Evolutionary conservation across 345 rosid genomes (phyloP).

Genomic region (Odontarrhena argentea): DNA sequence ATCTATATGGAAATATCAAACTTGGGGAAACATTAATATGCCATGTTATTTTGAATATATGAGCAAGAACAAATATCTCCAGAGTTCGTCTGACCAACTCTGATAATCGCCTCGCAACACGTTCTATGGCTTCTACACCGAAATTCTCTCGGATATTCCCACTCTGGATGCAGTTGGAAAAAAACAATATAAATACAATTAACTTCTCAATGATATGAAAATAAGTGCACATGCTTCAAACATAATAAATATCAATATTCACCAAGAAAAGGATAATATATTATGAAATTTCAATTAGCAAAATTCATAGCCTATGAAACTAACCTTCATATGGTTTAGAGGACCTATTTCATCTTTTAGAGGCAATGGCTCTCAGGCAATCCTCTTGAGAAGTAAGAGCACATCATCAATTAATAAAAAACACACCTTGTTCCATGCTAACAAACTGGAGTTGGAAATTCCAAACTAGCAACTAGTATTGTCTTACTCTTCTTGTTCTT

Average conservation of each 20-base stretch:
- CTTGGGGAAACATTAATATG: neutral
- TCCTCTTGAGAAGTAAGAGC: constrained; percentile 68
- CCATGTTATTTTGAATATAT: constrained; percentile 72
- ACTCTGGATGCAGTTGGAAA: constrained; percentile 52
- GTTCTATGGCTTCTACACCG: constrained; percentile 71
- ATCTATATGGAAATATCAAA: constrained; percentile 14
- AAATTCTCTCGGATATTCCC: constrained; percentile 77
- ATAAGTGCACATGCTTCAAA: constrained; percentile 1
- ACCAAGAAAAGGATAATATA: constrained; percentile 4
- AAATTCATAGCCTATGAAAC: constrained; percentile 31
- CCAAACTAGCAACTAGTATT: constrained; percentile 58
- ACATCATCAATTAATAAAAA: constrained; percentile 83
- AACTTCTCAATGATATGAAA: neutral
- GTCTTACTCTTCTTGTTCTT: constrained; percentile 62
- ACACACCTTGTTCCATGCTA: constrained; percentile 67
- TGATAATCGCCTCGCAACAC: constrained; percentile 88
- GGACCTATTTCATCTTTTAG: constrained; percentile 86
- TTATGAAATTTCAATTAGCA: constrained; percentile 5
- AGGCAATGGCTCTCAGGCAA: constrained; percentile 80
- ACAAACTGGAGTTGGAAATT: constrained; percentile 77
- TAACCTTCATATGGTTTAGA: constrained; percentile 75
- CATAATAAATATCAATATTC: neutral
- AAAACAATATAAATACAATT: neutral
- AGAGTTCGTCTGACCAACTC: constrained; percentile 92
- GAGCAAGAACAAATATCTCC: constrained; percentile 69